These are phyloP conservation scores for Lasiodiplodia theobromae DNA, from an alignment of 2,329 filamentous ascomycete genomes.

Conservation along the genomic window DNA sequence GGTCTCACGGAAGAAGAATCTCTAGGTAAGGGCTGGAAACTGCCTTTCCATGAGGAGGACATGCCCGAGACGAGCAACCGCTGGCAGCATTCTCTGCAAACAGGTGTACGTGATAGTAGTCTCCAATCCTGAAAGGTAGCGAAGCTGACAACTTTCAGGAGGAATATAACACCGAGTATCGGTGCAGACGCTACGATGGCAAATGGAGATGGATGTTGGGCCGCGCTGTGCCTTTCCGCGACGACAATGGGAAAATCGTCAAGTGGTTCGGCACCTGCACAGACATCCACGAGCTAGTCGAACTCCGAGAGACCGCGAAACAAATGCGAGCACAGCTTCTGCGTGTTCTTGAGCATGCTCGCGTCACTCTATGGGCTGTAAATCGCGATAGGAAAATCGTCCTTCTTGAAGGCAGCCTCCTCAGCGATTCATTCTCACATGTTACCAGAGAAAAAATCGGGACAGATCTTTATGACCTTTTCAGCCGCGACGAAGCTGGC, in stretches of 20 bases:
- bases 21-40: slow-evolving; percentile 67
- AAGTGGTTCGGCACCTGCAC: slow-evolving; percentile 86
- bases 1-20: slow-evolving; percentile 69
- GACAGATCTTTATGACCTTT: slow-evolving; percentile 69
- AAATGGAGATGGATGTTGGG: slow-evolving; percentile 82
- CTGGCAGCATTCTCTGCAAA: slow-evolving; percentile 70
- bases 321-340: slow-evolving; percentile 73
- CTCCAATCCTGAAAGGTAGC: neutral
- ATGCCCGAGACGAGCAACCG: slow-evolving; percentile 60
- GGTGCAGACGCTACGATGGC: slow-evolving; percentile 70
- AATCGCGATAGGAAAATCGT: slow-evolving; percentile 68
- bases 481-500: slow-evolving; percentile 47
- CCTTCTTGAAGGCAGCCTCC: slow-evolving; percentile 72
- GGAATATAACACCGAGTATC: slow-evolving; percentile 74
- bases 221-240: slow-evolving; percentile 71
- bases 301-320: slow-evolving; percentile 70
- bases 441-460: slow-evolving; percentile 60
- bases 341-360: slow-evolving; percentile 76
- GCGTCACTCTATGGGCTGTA: slow-evolving; percentile 78
- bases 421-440: slow-evolving; percentile 32
- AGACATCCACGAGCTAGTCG: slow-evolving; percentile 77
- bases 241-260: slow-evolving; percentile 72
- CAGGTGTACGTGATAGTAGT: slow-evolving; percentile 53
- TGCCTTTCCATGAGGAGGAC: slow-evolving; percentile 75
- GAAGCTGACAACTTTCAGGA: slow-evolving; percentile 44